phyloP scores from a whole-genome alignment of 495 filamentous ascomycete genomes.

The Thermothielavioides terrestris region DNA sequence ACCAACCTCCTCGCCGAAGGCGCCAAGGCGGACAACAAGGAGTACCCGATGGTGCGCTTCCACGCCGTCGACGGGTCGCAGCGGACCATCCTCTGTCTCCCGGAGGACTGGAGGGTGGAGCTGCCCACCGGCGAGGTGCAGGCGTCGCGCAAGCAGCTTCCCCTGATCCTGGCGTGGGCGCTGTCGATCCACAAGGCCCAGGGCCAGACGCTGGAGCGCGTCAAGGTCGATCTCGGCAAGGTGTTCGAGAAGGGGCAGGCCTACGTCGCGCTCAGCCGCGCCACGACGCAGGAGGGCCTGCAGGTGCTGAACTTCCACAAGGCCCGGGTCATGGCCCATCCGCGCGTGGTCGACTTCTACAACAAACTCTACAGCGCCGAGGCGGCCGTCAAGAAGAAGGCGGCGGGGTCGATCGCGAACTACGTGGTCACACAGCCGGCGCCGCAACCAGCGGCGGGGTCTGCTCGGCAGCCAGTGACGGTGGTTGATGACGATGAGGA shows the following conservation, averaged over 20 bases:
- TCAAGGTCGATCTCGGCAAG: slow-evolving; percentile 85
- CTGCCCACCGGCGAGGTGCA: slow-evolving; percentile 92
- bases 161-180: slow-evolving; percentile 93
- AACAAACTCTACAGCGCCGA: slow-evolving; percentile 60
- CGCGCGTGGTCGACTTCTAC: slow-evolving; percentile 79
- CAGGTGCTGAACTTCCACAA: slow-evolving; percentile 87
- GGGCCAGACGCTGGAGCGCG: slow-evolving; percentile 88
- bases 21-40: slow-evolving; percentile 31
- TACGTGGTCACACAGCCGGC: slow-evolving; percentile 18
- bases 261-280: slow-evolving; percentile 76
- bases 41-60: slow-evolving; percentile 81
- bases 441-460: neutral
- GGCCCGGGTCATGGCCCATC: slow-evolving; percentile 88
- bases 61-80: slow-evolving; percentile 65
- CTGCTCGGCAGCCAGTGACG: neutral
- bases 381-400: slow-evolving; percentile 27
- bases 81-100: slow-evolving; percentile 70
- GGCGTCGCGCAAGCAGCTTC: slow-evolving; percentile 67
- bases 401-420: slow-evolving; percentile 19
- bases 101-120: slow-evolving; percentile 92
- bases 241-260: slow-evolving; percentile 95
- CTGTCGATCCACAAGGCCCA: slow-evolving; percentile 97
- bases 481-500: slow-evolving; percentile 30
- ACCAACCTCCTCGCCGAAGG: slow-evolving; percentile 21
- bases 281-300: slow-evolving; percentile 76